Base-by-base conservation (phyloP, 1,284 basidiomycete species). In the Cutaneotrichosporon cavernicola region DNA sequence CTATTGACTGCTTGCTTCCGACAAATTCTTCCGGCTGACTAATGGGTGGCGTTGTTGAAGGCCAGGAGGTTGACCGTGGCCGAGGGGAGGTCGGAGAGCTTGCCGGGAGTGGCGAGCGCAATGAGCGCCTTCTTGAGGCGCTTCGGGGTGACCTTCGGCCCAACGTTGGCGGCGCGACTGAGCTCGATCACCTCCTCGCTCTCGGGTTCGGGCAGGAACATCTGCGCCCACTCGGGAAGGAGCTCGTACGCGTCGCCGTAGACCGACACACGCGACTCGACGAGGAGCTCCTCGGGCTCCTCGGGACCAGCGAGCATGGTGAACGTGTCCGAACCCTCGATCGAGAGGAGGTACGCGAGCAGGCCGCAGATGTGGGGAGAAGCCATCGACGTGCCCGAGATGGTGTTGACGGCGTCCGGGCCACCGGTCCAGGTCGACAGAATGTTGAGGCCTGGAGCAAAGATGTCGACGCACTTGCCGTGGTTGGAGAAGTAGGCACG, bases 401-500 rank as follows among this genome's bases (percentile, higher is more conserved):
- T 86, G 21, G 88, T 90, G 80, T 89, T 87, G 70, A 83, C 84
- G 59, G 87, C 85, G 16, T 72, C 76, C 58, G 74, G 78, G 58
- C 86, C 83, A 31, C 86, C 85, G 66, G 83, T 90, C 84, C 86
- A 92, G 65, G 89, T 91, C 40, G 90, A 91, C 4, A 88, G 80
- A 73, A 94, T 91, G 83, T 90, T 90, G 69, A 92, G 74, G 50
- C 89, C 90, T 30, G 91, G 91, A 38, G 85, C 91, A 72, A 92
- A 92, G 68, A 93, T 84, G 76, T 94, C 90, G 60, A 92, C 90
- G 73, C 90, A 92, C 69, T 81, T 67, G 52, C 90, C 90, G 69
- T 83, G 84, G 84, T 91, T 92, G 74, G 88, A 90, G 84, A 95
- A 96, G 84, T 92, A 92, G 38, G 93, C 93, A 63, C 90, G 88